These are phyloP conservation scores for Vitis hybrid DNA, from an alignment of 177 flowering plant species.

Conservation along the genomic window DNA sequence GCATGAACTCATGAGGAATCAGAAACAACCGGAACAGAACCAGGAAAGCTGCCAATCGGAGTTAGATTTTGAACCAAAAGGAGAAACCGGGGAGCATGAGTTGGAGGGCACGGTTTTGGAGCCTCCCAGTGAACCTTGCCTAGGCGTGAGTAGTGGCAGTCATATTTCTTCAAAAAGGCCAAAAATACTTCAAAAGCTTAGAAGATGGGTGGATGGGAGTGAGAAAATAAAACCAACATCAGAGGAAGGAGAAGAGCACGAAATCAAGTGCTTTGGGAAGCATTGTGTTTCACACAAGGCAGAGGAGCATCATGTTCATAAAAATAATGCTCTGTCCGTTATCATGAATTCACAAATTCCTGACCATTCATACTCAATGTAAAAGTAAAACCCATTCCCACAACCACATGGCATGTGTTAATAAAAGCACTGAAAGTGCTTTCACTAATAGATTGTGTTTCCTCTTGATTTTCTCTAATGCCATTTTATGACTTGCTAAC, in stretches of 20 bases:
- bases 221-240: constrained; percentile 30
- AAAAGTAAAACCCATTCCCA: too few relatives aligned
- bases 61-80: constrained; percentile 13
- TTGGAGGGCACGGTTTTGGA: constrained; percentile 12
- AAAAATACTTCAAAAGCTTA: constrained; percentile 48
- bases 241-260: constrained; percentile 33
- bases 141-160: constrained; percentile 4
- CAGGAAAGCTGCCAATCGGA: constrained; percentile 8
- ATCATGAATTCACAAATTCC: not conserved
- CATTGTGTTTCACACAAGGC: constrained; percentile 28
- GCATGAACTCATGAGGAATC: constrained; percentile 45
- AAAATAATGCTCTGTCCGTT: constrained; percentile 44
- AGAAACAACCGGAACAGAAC: constrained; percentile 22
- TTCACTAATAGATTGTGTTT: too few relatives aligned
- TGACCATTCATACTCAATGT: not conserved
- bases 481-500: too few relatives aligned
- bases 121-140: constrained; percentile 7
- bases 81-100: constrained; percentile 18
- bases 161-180: constrained; percentile 31
- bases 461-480: too few relatives aligned
- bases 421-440: too few relatives aligned
- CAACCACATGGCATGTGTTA: too few relatives aligned
- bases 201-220: constrained; percentile 59
- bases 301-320: constrained; percentile 17
- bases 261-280: constrained; percentile 32